Percentiles rank a stretch among this genome's conserved stretches.
These are phyloP conservation scores for Rubus parviflorus DNA, from an alignment of 306 rosid species.

Conservation along the genomic window DNA sequence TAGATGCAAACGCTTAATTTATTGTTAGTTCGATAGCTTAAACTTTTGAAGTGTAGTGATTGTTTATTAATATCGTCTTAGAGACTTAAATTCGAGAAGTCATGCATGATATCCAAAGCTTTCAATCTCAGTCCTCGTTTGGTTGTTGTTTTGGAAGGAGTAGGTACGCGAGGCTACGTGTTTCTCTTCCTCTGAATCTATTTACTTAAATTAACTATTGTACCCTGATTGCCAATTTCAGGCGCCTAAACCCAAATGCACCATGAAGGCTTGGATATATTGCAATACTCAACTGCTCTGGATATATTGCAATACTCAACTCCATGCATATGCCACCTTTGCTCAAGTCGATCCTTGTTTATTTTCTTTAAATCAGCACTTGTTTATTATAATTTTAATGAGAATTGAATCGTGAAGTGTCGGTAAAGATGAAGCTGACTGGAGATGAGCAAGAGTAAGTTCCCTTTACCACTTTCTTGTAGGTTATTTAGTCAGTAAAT, in stretches of 20 bases:
- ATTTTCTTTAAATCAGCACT: conserved; percentile 5
- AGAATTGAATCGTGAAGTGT: neutral
- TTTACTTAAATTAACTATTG: neutral
- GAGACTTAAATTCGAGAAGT: neutral
- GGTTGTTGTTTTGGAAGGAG: neutral
- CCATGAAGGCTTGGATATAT: conserved; percentile 11
- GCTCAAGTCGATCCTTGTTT: conserved; percentile 10
- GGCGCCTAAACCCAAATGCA: conserved; percentile 5
- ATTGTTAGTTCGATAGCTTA: neutral
- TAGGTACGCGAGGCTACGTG: neutral
- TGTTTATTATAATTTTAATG: neutral
- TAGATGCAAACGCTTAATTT: neutral
- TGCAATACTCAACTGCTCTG: conserved; percentile 9
- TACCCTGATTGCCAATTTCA: conserved; percentile 1
- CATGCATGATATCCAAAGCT: neutral
- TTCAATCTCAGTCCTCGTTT: neutral
- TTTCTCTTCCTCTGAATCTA: neutral
- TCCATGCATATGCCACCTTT: neutral
- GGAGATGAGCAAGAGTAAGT: conserved; percentile 14
- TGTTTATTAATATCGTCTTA: neutral
- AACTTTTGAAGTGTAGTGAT: neutral
- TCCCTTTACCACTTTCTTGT: conserved; percentile 8
- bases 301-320: too few species aligned
- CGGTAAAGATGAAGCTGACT: conserved; percentile 8
- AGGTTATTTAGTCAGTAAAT: neutral